Conservation (phyloP, 768 basidiomycete species). For the Leucogyrophana mollusca region DNA sequence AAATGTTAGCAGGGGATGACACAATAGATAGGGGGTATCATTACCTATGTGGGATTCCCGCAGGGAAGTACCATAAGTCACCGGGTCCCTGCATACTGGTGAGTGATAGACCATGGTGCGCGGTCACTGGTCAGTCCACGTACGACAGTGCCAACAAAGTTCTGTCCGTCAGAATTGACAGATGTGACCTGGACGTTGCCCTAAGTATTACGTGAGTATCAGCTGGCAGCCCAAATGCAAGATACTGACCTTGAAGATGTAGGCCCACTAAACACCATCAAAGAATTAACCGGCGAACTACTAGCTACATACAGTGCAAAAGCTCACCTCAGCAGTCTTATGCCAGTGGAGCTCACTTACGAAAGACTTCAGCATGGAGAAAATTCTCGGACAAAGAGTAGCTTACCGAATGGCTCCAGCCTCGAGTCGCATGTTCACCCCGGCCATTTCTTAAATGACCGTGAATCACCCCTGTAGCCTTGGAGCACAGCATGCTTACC, state of each 20-base stretch:
- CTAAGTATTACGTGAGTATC: slow-evolving; percentile 25
- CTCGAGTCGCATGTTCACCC: slow-evolving; percentile 53
- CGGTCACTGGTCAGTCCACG: slow-evolving; percentile 10
- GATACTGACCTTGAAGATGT: slow-evolving; percentile 40
- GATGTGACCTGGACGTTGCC: slow-evolving; percentile 48
- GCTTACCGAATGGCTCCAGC: slow-evolving; percentile 47
- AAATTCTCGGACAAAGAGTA: not conserved
- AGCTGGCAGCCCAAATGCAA: not conserved
- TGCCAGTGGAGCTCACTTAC: slow-evolving; percentile 56
- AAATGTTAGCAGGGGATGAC: not conserved
- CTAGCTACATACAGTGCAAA: no score
- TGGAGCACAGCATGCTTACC: slow-evolving; percentile 29
- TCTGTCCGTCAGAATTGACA: slow-evolving; percentile 46
- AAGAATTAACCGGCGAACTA: not conserved
- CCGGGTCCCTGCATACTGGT: slow-evolving; percentile 35
- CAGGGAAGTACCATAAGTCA: slow-evolving; percentile 58
- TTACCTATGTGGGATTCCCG: slow-evolving; percentile 50
- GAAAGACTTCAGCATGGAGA: not conserved
- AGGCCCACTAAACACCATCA: slow-evolving; percentile 41
- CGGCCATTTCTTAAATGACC: slow-evolving; percentile 34
- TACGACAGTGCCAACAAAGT: slow-evolving; percentile 51
- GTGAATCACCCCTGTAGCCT: not conserved
- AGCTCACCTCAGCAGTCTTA: slow-evolving; percentile 41
- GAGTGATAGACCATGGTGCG: not conserved
- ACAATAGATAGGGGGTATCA: not conserved